phyloP scores from a whole-genome alignment of 805 yeast species.

The Candida ovalis region DNA sequence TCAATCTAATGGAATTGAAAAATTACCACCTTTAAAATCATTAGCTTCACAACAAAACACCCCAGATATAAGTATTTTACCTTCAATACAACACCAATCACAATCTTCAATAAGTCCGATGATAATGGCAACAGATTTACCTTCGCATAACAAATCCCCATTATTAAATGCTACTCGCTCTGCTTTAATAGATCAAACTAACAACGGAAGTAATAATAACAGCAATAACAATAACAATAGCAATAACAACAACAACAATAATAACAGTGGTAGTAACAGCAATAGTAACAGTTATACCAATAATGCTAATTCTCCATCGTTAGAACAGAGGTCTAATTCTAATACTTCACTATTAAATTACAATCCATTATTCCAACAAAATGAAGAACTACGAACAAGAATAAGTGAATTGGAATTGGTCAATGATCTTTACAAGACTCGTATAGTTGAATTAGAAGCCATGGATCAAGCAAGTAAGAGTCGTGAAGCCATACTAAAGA shows the following conservation, averaged over 20 bases:
- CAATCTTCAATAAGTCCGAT: conserved; percentile 6
- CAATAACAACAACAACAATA: conserved; percentile 3
- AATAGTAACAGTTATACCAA: conserved; percentile 1
- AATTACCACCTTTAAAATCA: conserved; percentile 23
- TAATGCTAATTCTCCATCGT: conserved; percentile 1
- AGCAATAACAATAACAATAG: conserved; percentile 3
- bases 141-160: conserved; percentile 6
- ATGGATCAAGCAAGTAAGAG: conserved; percentile 53
- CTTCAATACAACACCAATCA: neutral
- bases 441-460: conserved; percentile 79
- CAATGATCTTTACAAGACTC: conserved; percentile 79
- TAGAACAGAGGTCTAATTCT: conserved; percentile 6
- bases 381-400: conserved; percentile 56
- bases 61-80: conserved; percentile 3
- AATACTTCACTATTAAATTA: neutral
- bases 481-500: conserved; percentile 44
- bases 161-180: neutral
- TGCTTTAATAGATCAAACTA: neutral
- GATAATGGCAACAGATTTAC: conserved; percentile 13
- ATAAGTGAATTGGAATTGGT: conserved; percentile 87
- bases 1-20: conserved; percentile 14
- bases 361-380: conserved; percentile 3
- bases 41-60: conserved; percentile 3
- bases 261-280: neutral
- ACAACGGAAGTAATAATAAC: conserved; percentile 5